Evolutionary conservation across 2,329 filamentous ascomycete genomes (phyloP).

Genomic region (Metarhizium sp.): DNA sequence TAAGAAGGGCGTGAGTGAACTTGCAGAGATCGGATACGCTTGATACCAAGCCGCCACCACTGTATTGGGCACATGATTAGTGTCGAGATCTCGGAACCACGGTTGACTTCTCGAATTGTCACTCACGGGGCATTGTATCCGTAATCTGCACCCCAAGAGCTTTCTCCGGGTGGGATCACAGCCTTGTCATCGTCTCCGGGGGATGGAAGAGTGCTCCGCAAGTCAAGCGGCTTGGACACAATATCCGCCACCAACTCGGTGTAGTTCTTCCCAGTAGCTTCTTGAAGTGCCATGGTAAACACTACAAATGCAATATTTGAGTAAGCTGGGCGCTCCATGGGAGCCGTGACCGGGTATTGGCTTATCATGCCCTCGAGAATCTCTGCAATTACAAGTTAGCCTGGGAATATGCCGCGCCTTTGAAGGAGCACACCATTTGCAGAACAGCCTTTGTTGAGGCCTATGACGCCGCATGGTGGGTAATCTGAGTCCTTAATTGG

Average conservation of each 20-base stretch:
- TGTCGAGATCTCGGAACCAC: neutral
- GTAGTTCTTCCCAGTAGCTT: slow-evolving; percentile 19
- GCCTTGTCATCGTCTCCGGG: slow-evolving; percentile 20
- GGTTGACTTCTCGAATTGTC: neutral
- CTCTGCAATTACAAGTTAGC: slow-evolving; percentile 14
- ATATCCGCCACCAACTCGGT: slow-evolving; percentile 14
- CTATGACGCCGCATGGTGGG: slow-evolving; percentile 25
- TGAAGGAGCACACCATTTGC: slow-evolving; percentile 13
- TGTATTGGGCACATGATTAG: neutral
- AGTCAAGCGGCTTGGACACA: slow-evolving; percentile 8
- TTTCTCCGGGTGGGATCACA: slow-evolving; percentile 23
- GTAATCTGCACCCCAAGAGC: slow-evolving; percentile 25
- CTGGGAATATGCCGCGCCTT: neutral
- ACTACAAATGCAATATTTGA: slow-evolving; percentile 31
- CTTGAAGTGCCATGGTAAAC: slow-evolving; percentile 24
- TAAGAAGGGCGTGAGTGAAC: slow-evolving; percentile 19
- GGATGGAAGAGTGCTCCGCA: slow-evolving; percentile 14
- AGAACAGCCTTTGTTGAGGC: slow-evolving; percentile 23
- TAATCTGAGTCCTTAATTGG: slow-evolving; percentile 23
- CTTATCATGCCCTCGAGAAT: slow-evolving; percentile 20
- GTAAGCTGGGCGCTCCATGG: slow-evolving; percentile 26
- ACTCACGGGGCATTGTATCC: slow-evolving; percentile 23
- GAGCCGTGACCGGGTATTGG: slow-evolving; percentile 19
- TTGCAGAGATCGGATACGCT: slow-evolving; percentile 13
- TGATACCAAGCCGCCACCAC: neutral